Base-by-base conservation (phyloP, 192 early-diverging fungal genomes). In the Coemansia sp. region DNA sequence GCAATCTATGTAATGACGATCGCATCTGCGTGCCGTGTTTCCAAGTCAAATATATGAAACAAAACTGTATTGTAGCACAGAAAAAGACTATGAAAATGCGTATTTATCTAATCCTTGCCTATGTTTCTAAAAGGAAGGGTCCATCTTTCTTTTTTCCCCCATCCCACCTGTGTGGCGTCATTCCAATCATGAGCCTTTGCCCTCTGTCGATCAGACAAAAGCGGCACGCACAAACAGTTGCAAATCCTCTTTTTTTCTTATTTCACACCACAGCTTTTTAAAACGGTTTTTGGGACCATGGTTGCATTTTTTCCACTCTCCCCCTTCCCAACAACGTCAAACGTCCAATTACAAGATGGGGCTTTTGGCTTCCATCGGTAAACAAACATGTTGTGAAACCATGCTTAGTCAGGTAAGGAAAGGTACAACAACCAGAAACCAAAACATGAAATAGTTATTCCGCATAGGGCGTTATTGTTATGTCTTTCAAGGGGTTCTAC, bases 371-470 rank as follows among this genome's bases (percentile, higher is more conserved):
- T n/a, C n/a, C n/a, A n/a, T n/a, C 34, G 15, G 14, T 17, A 41
- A 41, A 41, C 14, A 48, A 48, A 25, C 8, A 48, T 11, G 45
- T 48, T 48, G 45, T 48, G 45, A 23, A 48, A 48, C 45, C 45
- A 48, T 25, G 45, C 45, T 4, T 20, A 25, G 22, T 25, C 20
- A 25, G 8, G 23, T 17, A 41, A 41, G 13, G 34, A 6, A 6
- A 11, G 13, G 13, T 36, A 11, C 34, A n/a, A 36, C 34, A 36
- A 6, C 13, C 34, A 36, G 34, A 6, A 36, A 36, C 7, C 7
- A 9, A 34, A 34, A 34, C 4, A 34, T 4, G 5, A 36, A 36
- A 36, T 6, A 11, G 5, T 36, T 36, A 11, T 36, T 11, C 33
- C 34, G 34, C 13, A 36, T 36, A n/a, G n/a, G n/a, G n/a, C n/a